Evolutionary conservation across 2,329 filamentous ascomycete species (phyloP), one percentile per base, ranked within the genome.

Genomic region (Colletotrichum karsti): DNA sequence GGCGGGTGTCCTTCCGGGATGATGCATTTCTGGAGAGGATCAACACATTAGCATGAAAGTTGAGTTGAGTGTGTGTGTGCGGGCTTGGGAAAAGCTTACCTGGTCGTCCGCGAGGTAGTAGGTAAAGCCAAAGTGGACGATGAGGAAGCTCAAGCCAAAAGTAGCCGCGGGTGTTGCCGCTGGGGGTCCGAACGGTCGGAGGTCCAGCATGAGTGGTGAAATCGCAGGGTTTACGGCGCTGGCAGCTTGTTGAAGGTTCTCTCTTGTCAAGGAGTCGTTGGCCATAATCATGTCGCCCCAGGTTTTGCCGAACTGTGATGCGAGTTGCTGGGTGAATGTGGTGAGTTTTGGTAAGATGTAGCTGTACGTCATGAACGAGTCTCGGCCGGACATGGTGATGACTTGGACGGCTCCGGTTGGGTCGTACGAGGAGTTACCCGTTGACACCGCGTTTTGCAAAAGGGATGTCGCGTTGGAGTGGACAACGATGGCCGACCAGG

Each of bases 311-410:
- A 65, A 65, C 5, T 28, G 39, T 4, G 18, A 44, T 13, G 39
- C 60, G 2, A 65, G 24, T 8, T 60, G 30, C 7, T 50, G 57
- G 3, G 55, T 46, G 30, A 60, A 65, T 5, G 55, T 41, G 5
- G 10, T 65, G 28, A 65, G 46, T 7, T 44, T 61, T 4, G 62
- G 62, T 4, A 65, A 26, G 30, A 65, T 60, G 20, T 65, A 65
- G 48, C 54, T 65, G 56, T 26, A 60, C 8, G 62, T 54, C 46
- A 65, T 65, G 46, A 65, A 65, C 12, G 62, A 65, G 39, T 65
- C 62, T 10, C 62, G 26, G 28, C 62, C 55, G n/a, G 62, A 65
- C 28, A 65, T 39, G 3, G 55, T 54, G 30, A 60, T 54, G 35
- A 65, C 30, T 7, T 65, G 62, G 2, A 65, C 22, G 6, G 62